Evolutionary conservation across 2,329 filamentous ascomycete species (phyloP).

Genomic region (Chrysosporium queenslandicum): DNA sequence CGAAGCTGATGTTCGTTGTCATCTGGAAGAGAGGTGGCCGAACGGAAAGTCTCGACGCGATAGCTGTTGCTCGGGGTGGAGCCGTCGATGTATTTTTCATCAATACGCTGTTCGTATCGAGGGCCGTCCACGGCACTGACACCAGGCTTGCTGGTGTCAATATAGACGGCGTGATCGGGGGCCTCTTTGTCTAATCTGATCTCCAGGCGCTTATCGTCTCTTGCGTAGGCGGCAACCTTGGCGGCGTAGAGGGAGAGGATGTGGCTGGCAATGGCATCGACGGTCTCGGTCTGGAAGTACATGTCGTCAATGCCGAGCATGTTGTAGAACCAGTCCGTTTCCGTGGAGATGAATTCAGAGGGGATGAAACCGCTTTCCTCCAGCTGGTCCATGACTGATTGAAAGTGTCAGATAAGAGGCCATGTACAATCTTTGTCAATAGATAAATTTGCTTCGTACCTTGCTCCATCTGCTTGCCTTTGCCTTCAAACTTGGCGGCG

Average conservation of each 20-base stretch:
- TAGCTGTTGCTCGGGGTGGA: constrained; percentile 63
- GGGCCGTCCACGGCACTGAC: constrained; percentile 66
- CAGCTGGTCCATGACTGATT: constrained; percentile 69
- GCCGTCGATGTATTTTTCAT: constrained; percentile 87
- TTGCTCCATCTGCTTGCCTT: constrained; percentile 77
- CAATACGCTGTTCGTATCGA: constrained; percentile 86
- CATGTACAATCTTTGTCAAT: too few species aligned
- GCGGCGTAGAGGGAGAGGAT: constrained; percentile 95
- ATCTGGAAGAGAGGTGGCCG: constrained; percentile 65
- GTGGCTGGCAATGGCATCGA: constrained; percentile 79
- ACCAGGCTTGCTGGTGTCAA: constrained; percentile 90
- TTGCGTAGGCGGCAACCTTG: constrained; percentile 86
- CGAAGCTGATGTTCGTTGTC: constrained; percentile 72
- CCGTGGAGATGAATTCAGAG: constrained; percentile 65
- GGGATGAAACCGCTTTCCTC: constrained; percentile 78
- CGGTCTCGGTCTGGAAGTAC: constrained; percentile 87
- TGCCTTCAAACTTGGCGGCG: constrained; percentile 87
- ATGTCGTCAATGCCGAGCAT: constrained; percentile 96
- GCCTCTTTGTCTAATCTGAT: constrained; percentile 95
- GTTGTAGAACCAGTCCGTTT: constrained; percentile 95
- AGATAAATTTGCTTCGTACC: constrained; percentile 43
- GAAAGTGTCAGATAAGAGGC: neutral
- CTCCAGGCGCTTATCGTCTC: constrained; percentile 87
- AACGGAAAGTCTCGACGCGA: constrained; percentile 95
- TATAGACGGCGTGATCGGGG: constrained; percentile 90